Conservation (phyloP, 2,329 filamentous ascomycete species). For the Aspergillus calidoustus region DNA sequence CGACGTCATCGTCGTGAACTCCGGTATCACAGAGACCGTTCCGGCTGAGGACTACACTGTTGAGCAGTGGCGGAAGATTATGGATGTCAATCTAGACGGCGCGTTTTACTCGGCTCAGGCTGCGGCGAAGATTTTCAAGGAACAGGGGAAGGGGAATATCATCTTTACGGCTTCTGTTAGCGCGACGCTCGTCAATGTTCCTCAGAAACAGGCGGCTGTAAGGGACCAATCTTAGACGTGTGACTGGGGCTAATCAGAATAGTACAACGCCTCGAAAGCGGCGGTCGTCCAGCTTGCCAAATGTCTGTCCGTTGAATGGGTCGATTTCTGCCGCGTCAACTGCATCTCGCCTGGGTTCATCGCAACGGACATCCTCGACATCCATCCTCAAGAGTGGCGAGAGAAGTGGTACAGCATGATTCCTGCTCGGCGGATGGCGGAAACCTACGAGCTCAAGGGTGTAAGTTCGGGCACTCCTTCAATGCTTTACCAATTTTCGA, state of each 20-base stretch:
- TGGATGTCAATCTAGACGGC: slow-evolving; percentile 44
- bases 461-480: slow-evolving; percentile 21
- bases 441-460: slow-evolving; percentile 45
- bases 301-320: slow-evolving; percentile 44
- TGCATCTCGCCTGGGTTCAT: slow-evolving; percentile 47
- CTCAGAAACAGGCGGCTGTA: slow-evolving; percentile 41
- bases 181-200: slow-evolving; percentile 42
- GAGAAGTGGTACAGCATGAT: slow-evolving; percentile 46
- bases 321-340: slow-evolving; percentile 46
- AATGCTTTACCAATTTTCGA: no score
- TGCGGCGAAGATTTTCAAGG: slow-evolving; percentile 41
- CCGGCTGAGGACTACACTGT: slow-evolving; percentile 43
- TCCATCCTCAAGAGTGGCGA: slow-evolving; percentile 35
- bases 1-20: slow-evolving; percentile 52
- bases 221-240: background rate
- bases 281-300: slow-evolving; percentile 42
- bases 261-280: slow-evolving; percentile 44
- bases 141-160: slow-evolving; percentile 39
- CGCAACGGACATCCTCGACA: slow-evolving; percentile 43
- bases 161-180: slow-evolving; percentile 45
- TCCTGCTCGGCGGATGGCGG: slow-evolving; percentile 40
- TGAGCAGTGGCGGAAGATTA: slow-evolving; percentile 45
- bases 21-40: slow-evolving; percentile 36
- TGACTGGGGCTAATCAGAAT: background rate
- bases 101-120: slow-evolving; percentile 44